Percentiles rank a stretch among this genome's conserved stretches.
Conservation (phyloP, 2,329 filamentous ascomycete species). For the Xylaria sp. region DNA sequence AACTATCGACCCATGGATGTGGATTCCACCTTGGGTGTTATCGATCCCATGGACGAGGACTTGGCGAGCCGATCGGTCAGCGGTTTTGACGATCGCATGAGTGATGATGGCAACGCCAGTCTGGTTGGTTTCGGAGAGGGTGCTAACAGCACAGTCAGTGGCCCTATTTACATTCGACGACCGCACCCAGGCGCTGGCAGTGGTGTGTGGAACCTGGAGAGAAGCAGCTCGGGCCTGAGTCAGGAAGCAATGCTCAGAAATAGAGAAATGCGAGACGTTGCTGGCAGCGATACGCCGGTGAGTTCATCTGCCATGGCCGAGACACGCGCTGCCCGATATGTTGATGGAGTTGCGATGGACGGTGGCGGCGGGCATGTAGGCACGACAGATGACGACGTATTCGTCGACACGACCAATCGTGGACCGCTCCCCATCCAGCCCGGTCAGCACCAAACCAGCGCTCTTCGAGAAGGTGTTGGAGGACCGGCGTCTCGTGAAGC, state of each 20-base stretch:
- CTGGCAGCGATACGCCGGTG: conserved; percentile 40
- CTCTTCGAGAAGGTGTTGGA: conserved; percentile 33
- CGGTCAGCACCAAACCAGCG: conserved; percentile 35
- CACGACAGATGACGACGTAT: conserved; percentile 43
- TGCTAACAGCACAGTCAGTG: conserved; percentile 76
- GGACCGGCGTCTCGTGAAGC: conserved; percentile 42
- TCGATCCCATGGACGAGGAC: conserved; percentile 36
- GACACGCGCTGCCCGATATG: conserved; percentile 56
- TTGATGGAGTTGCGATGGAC: conserved; percentile 61
- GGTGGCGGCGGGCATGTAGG: conserved; percentile 40
- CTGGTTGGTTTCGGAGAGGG: conserved; percentile 92
- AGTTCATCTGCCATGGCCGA: conserved; percentile 46
- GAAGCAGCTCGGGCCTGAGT: conserved; percentile 48
- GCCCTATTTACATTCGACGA: conserved; percentile 62
- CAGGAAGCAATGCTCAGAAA: conserved; percentile 35
- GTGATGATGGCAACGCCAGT: conserved; percentile 76
- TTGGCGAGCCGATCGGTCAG: conserved; percentile 43
- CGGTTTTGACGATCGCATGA: conserved; percentile 66
- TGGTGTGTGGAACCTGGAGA: conserved; percentile 42
- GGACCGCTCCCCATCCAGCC: conserved; percentile 46
- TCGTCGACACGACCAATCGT: conserved; percentile 60
- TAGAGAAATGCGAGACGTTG: conserved; percentile 28
- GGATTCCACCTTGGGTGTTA: conserved; percentile 37
- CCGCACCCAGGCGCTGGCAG: conserved; percentile 37
- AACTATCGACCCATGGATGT: conserved; percentile 54